These are phyloP conservation scores for Encephalitozoon hellem DNA, from an alignment of 371 early-diverging fungal species.

Conservation along the genomic window DNA sequence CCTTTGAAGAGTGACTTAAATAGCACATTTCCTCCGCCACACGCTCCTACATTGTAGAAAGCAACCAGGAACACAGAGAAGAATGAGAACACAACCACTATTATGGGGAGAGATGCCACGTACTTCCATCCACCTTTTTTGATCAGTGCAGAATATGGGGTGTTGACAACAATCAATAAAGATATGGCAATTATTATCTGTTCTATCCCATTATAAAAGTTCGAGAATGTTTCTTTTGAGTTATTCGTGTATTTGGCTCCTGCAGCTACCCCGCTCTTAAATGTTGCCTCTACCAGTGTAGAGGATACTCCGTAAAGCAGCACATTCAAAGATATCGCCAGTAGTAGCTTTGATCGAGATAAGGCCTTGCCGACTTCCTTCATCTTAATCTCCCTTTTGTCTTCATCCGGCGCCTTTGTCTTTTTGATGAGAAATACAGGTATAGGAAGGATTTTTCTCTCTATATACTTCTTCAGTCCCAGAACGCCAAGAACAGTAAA, in stretches of 20 bases:
- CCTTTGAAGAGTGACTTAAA: neutral
- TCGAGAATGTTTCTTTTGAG: slow-evolving; percentile 4
- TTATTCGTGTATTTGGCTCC: slow-evolving; percentile 5
- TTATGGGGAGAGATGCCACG: slow-evolving; percentile 21
- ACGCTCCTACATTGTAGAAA: slow-evolving; percentile 18
- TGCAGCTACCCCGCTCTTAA: slow-evolving; percentile 18
- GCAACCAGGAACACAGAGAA: neutral
- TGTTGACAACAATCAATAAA: slow-evolving; percentile 37
- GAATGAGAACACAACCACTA: neutral
- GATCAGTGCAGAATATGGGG: slow-evolving; percentile 47
- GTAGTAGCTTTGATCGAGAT: slow-evolving; percentile 38
- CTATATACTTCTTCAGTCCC: slow-evolving; percentile 36
- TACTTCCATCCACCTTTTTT: slow-evolving; percentile 47
- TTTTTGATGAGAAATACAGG: slow-evolving; percentile 29
- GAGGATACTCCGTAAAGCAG: slow-evolving; percentile 45
- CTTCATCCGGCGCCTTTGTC: neutral
- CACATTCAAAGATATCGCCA: slow-evolving; percentile 48
- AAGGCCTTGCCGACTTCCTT: slow-evolving; percentile 38
- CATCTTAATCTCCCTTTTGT: slow-evolving; percentile 31
- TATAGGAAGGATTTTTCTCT: slow-evolving; percentile 37
- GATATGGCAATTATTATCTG: slow-evolving; percentile 40
- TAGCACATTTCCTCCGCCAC: neutral
- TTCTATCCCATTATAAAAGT: slow-evolving; percentile 25
- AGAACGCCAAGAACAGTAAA: neutral
- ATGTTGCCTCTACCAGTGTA: slow-evolving; percentile 38